These are phyloP conservation scores for Ephemerocybe angulata DNA, from an alignment of 768 basidiomycete genomes.

Conservation along the genomic window DNA sequence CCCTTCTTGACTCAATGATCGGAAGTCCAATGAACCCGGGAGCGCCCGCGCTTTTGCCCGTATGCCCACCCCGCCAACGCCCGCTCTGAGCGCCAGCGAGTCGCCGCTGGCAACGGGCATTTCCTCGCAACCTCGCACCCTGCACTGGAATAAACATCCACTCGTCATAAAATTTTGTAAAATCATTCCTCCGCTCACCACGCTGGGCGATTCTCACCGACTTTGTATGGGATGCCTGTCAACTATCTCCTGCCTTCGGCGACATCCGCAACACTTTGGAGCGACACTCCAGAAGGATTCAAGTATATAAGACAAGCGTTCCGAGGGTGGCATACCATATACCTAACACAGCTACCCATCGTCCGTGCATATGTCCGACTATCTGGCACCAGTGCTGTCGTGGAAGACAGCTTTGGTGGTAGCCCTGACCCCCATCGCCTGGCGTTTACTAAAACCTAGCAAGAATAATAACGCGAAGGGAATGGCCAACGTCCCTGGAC, in stretches of 20 bases:
- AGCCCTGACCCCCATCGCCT: background rate
- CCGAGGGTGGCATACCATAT: background rate
- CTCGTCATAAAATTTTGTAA: too few species aligned
- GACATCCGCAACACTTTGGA: background rate
- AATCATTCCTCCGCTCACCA: conserved; percentile 2
- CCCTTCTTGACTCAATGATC: too few species aligned
- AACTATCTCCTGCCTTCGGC: background rate
- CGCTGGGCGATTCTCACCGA: background rate
- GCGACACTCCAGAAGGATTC: too few species aligned
- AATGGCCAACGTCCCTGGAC: background rate
- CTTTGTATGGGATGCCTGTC: background rate
- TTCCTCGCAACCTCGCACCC: too few species aligned
- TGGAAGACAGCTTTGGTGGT: background rate
- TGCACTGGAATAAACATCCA: too few species aligned
- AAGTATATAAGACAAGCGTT: background rate
- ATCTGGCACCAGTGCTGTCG: background rate
- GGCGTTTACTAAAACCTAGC: background rate
- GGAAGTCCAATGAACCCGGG: too few species aligned
- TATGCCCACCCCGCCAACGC: too few species aligned
- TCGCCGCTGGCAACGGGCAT: too few species aligned
- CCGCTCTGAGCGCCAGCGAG: too few species aligned
- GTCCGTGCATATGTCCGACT: background rate
- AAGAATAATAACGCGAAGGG: background rate
- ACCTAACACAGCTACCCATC: background rate
- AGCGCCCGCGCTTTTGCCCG: too few species aligned